Base-by-base conservation (phyloP, 2,329 filamentous ascomycete genomes). In the Nothophoma quercina region DNA sequence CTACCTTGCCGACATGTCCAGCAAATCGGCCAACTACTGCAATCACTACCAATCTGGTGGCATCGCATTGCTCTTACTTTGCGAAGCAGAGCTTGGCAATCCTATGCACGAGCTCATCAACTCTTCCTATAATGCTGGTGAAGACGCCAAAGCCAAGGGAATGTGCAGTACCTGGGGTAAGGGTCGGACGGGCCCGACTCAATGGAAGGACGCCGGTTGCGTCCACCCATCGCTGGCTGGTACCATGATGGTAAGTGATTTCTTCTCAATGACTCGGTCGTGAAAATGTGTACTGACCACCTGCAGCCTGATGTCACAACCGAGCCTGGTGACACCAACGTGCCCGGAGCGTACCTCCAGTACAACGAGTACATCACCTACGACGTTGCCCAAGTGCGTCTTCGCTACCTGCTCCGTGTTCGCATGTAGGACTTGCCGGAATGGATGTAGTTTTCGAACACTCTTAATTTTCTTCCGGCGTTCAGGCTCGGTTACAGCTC, bases 1-100 rank as follows among this genome's bases (percentile, higher is more conserved):
- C 38, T 96, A 96, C 69, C 83, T 96, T 2, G 91, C 91, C 2
- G 91, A 96, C 65, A 92, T 92, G 81, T 72, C 69, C 3, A 88
- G 85, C 69, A 96, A 96, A 75, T 91, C 88, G 2, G 90, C 90
- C 13, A 85, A 85, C 63, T 96, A 96, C 76, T 95, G 90, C 70
- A 82, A 74, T 44, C 70, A 85, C 0, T 70, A 75, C 59, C 81
- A 78, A 54, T 89, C 88, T n/a, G 83, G 82, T n/a, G 83, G 85
- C 16, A 85, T 86, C 18, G 91, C 87, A 0, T 79, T 96, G 3
- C 78, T 96, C 4, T 81, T 96, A 15, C 85, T 96, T 1, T 96
- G 91, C 64, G 91, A 96, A 67, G 91, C 90, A 4, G 88, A 92
- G 74, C 81, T 96, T 2, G 91, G 92, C 5, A 75, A 87, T 26